Conservation (phyloP, 2,329 filamentous ascomycete genomes). For the Colletotrichum graminicola region DNA sequence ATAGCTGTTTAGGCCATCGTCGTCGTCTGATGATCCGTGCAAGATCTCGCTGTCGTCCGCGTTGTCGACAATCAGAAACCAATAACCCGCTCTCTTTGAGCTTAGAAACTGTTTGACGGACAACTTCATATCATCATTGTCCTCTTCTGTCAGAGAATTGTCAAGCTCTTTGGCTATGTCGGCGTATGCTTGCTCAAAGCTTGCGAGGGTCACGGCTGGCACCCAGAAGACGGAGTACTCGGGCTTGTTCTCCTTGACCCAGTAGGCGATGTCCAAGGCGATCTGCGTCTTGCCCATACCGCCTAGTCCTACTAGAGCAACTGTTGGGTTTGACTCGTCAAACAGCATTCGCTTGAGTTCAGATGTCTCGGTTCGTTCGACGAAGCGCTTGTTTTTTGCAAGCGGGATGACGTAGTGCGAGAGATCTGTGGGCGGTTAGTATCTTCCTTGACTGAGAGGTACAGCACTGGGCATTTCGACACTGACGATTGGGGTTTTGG, state of each 20-base stretch:
- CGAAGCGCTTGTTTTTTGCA: constrained; percentile 45
- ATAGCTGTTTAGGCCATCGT: constrained; percentile 45
- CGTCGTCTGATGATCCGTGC: constrained; percentile 32
- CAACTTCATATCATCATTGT: constrained; percentile 68
- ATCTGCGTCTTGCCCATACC: constrained; percentile 56
- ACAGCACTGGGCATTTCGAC: not conserved
- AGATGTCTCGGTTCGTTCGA: constrained; percentile 45
- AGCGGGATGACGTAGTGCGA: constrained; percentile 31
- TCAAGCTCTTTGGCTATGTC: constrained; percentile 49
- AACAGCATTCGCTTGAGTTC: constrained; percentile 46
- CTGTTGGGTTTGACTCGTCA: constrained; percentile 22
- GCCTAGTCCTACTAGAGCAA: constrained; percentile 52
- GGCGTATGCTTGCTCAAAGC: constrained; percentile 52
- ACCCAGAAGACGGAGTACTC: constrained; percentile 57
- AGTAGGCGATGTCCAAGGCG: constrained; percentile 54
- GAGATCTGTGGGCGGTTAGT: not conserved
- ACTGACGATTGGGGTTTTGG: not conserved
- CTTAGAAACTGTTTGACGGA: constrained; percentile 61
- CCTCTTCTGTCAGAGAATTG: constrained; percentile 57
- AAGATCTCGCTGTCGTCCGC: constrained; percentile 52
- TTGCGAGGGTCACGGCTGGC: constrained; percentile 49
- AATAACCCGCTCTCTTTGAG: constrained; percentile 46
- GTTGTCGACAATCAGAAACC: constrained; percentile 56
- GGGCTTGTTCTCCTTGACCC: constrained; percentile 47
- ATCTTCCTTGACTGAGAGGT: not conserved